A percentile compares a stretch with the other conserved stretches of the same genome.
phyloP scores from a whole-genome alignment of 1,284 basidiomycete species.

The Vanrija sp. region DNA sequence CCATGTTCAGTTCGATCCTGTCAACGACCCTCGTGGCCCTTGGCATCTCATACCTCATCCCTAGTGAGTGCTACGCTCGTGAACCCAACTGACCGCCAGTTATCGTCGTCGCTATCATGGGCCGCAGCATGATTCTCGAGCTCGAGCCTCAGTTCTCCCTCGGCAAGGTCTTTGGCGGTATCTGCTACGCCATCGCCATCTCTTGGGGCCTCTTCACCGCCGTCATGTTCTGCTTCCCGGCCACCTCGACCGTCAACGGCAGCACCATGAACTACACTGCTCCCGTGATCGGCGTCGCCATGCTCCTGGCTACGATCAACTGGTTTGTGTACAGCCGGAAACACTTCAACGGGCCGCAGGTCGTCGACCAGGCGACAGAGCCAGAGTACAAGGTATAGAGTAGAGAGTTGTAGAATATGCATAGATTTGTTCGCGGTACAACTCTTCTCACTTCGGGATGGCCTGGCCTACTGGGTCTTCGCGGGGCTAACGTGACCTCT shows the following conservation, averaged over 20 bases:
- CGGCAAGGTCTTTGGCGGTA: slow-evolving; percentile 1
- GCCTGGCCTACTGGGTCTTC: too few species aligned
- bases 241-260: slow-evolving; percentile 18
- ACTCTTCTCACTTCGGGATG: too few species aligned
- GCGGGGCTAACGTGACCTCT: too few species aligned
- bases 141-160: slow-evolving; percentile 24
- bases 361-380: neutral
- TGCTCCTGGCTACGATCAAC: slow-evolving; percentile 18
- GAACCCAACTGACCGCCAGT: slow-evolving; percentile 23
- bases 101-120: slow-evolving; percentile 36
- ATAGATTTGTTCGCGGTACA: too few species aligned
- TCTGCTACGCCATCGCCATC: slow-evolving; percentile 24
- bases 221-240: slow-evolving; percentile 50
- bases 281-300: slow-evolving; percentile 20
- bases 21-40: slow-evolving; percentile 43
- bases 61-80: slow-evolving; percentile 13
- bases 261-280: slow-evolving; percentile 44
- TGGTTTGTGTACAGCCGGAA: slow-evolving; percentile 27
- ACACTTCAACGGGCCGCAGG: slow-evolving; percentile 24
- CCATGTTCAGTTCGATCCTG: slow-evolving; percentile 49
- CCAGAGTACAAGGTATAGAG: too few species aligned
- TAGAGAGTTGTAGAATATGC: too few species aligned
- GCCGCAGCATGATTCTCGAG: slow-evolving; percentile 33
- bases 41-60: slow-evolving; percentile 46
- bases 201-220: slow-evolving; percentile 42